Percentiles rank a stretch among this genome's conserved stretches.
These are phyloP conservation scores for Lepidium sativum DNA, from an alignment of 345 rosid species.

Conservation along the genomic window DNA sequence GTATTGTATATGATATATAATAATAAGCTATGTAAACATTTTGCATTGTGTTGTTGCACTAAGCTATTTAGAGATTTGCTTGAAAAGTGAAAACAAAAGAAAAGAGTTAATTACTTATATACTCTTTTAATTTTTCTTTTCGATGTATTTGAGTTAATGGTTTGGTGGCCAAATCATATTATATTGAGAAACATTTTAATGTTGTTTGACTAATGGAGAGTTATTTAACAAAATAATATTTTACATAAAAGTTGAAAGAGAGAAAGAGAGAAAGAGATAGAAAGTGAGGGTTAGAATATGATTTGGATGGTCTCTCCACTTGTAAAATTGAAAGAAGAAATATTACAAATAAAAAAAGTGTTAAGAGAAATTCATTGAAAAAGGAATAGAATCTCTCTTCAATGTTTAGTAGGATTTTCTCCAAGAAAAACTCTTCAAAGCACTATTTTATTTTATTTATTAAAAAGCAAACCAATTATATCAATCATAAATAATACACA, in stretches of 20 bases:
- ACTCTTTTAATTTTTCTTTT: not conserved
- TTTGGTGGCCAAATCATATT: not conserved
- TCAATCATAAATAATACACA: no score
- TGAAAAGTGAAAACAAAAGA: not conserved
- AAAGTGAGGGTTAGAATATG: no score
- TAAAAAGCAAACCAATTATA: no score
- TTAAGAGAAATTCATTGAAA: not conserved
- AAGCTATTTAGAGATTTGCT: not conserved
- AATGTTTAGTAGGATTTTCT: no score
- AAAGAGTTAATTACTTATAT: not conserved
- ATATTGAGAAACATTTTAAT: not conserved
- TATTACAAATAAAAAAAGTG: not conserved
- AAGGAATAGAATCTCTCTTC: not conserved
- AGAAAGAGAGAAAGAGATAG: not conserved
- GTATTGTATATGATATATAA: not conserved
- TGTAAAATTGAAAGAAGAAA: slow-evolving; percentile 11
- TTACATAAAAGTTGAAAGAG: no score
- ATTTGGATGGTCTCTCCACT: slow-evolving; percentile 18
- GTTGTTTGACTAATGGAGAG: not conserved
- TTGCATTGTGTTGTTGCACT: not conserved
- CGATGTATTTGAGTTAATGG: not conserved
- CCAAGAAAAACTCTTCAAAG: no score
- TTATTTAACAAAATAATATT: slow-evolving; percentile 3
- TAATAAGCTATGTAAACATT: not conserved
- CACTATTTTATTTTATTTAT: not conserved